phyloP scores from a whole-genome alignment of 2,329 filamentous ascomycete species.

The Ceratocystis destructans region DNA sequence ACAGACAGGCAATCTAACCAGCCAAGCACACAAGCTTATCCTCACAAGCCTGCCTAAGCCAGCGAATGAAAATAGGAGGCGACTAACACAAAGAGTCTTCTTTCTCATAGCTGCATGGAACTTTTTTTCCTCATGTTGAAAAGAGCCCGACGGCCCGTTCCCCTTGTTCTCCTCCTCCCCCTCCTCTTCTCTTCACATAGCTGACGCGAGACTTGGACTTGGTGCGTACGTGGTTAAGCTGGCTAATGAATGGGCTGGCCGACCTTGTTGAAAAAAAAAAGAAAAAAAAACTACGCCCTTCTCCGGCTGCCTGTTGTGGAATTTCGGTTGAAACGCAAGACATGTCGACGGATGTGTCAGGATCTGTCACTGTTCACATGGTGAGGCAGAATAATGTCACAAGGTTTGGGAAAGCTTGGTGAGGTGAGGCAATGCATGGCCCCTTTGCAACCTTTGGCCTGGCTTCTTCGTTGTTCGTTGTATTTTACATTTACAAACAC shows the following conservation, averaged over 20 bases:
- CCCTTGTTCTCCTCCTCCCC: not conserved
- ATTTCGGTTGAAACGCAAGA: not conserved
- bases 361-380: not conserved
- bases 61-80: not conserved
- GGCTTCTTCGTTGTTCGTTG: no score
- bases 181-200: not conserved
- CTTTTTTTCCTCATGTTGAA: no score
- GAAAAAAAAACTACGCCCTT: not conserved
- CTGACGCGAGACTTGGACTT: no score
- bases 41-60: not conserved
- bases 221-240: not conserved
- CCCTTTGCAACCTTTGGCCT: not conserved
- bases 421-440: not conserved
- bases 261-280: not conserved
- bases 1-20: not conserved
- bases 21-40: not conserved
- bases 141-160: not conserved
- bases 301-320: not conserved
- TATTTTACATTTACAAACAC: not conserved
- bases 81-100: not conserved
- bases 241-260: not conserved
- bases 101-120: not conserved
- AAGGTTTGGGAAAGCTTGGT: not conserved
- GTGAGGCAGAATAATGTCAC: not conserved
- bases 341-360: constrained; percentile 1